Evolutionary conservation across 1,284 basidiomycete species (phyloP).

Genomic region (Sporisorium iseilematis-ciliati): DNA sequence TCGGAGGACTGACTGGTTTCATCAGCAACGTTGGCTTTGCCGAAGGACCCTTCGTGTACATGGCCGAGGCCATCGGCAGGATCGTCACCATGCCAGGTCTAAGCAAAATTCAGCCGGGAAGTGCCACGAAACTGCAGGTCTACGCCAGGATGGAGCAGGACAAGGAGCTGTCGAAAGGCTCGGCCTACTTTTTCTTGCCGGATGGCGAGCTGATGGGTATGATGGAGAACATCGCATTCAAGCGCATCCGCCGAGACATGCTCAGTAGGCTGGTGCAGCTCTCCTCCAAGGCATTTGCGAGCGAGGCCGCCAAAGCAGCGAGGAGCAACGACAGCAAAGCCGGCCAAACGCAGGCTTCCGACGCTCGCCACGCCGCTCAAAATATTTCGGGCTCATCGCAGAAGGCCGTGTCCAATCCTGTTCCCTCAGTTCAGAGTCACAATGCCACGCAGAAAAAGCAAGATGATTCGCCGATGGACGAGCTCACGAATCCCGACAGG

Average conservation of each 20-base stretch:
- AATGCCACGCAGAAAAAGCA: neutral
- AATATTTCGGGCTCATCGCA: neutral
- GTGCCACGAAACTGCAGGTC: slow-evolving; percentile 18
- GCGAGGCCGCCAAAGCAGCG: slow-evolving; percentile 33
- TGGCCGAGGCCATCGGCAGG: slow-evolving; percentile 49
- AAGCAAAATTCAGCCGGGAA: slow-evolving; percentile 23
- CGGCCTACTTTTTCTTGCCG: slow-evolving; percentile 38
- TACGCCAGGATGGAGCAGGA: slow-evolving; percentile 43
- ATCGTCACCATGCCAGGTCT: slow-evolving; percentile 32
- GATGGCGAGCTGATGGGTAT: slow-evolving; percentile 37
- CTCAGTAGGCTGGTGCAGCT: slow-evolving; percentile 41
- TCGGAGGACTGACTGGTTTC: slow-evolving; percentile 54
- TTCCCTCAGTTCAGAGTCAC: neutral
- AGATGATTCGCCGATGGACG: slow-evolving; percentile 31
- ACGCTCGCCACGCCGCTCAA: neutral
- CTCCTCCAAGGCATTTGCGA: slow-evolving; percentile 38
- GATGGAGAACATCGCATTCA: slow-evolving; percentile 49
- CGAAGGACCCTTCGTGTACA: slow-evolving; percentile 40
- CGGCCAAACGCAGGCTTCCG: neutral
- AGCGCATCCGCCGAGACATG: slow-evolving; percentile 44
- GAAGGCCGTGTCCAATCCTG: neutral
- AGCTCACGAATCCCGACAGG: slow-evolving; percentile 25
- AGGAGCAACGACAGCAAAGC: neutral
- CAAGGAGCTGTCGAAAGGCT: slow-evolving; percentile 38
- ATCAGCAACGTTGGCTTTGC: slow-evolving; percentile 55